Conservation (phyloP, 305 asterid species). For the Fraxinus baroniana region DNA sequence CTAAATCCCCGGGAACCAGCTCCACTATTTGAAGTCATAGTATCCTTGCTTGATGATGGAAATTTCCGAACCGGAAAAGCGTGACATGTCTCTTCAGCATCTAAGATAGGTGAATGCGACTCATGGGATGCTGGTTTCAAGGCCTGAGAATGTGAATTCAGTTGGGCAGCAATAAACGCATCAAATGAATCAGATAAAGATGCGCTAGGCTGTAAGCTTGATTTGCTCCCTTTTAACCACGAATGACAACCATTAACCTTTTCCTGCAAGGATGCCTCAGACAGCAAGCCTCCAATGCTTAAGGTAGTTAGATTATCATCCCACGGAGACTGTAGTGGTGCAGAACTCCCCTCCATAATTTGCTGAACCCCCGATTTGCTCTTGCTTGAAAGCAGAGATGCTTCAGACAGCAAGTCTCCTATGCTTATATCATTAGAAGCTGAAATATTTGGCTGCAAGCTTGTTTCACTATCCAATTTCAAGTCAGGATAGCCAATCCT, state of each 20-base stretch:
- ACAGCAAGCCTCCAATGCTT: conserved; percentile 78
- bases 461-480: conserved; percentile 35
- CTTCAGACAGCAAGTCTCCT: conserved; percentile 54
- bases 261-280: conserved; percentile 64
- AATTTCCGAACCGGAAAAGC: conserved; percentile 57
- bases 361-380: conserved; percentile 31
- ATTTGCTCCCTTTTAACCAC: conserved; percentile 36
- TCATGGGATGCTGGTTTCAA: conserved; percentile 39
- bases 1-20: conserved; percentile 26
- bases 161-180: conserved; percentile 39
- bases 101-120: conserved; percentile 60
- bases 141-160: conserved; percentile 32
- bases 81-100: conserved; percentile 93
- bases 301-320: conserved; percentile 55
- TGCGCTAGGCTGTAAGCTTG: conserved; percentile 33
- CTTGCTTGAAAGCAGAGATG: conserved; percentile 44
- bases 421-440: conserved; percentile 41
- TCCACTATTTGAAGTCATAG: conserved; percentile 23
- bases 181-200: conserved; percentile 40
- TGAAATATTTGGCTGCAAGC: conserved; percentile 38
- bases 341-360: conserved; percentile 24
- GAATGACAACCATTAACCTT: conserved; percentile 33
- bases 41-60: conserved; percentile 37
- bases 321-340: conserved; percentile 49
- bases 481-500: conserved; percentile 31